phyloP scores from a whole-genome alignment of 1,284 basidiomycete genomes.

The Athelia psychrophila region DNA sequence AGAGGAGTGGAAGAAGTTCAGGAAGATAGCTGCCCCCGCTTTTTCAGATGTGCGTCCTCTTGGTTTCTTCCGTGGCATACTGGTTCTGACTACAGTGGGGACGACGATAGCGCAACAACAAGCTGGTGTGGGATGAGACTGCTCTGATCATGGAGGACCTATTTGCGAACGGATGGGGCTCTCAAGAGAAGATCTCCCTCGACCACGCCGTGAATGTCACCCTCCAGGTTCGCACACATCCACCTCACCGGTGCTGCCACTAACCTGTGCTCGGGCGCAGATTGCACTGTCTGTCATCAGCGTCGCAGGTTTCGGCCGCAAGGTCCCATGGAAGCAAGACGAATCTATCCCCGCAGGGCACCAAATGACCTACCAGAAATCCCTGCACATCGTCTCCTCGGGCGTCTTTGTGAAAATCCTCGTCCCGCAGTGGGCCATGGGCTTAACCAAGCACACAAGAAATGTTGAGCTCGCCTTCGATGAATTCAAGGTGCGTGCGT shows the following conservation, averaged over 20 bases:
- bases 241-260: too few relatives aligned
- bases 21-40: constrained; percentile 42
- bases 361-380: constrained; percentile 53
- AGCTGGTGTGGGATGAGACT: constrained; percentile 56
- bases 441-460: constrained; percentile 34
- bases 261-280: too few relatives aligned
- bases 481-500: constrained; percentile 41
- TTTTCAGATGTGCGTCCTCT: constrained; percentile 36
- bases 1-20: constrained; percentile 59
- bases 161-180: constrained; percentile 35
- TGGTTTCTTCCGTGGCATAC: background rate
- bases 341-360: constrained; percentile 39
- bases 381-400: constrained; percentile 45
- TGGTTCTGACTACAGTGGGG: background rate
- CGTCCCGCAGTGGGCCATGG: constrained; percentile 43
- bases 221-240: constrained; percentile 45
- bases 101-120: constrained; percentile 43
- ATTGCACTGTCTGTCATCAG: constrained; percentile 57
- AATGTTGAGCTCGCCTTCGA: constrained; percentile 37
- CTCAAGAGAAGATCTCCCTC: constrained; percentile 25
- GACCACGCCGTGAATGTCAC: constrained; percentile 41
- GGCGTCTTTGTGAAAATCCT: constrained; percentile 40
- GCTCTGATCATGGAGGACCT: constrained; percentile 39
- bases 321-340: constrained; percentile 49
- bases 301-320: constrained; percentile 52